Evolutionary conservation across 1,284 basidiomycete species (phyloP).

Genomic region (Phellopilus nigrolimitatus): DNA sequence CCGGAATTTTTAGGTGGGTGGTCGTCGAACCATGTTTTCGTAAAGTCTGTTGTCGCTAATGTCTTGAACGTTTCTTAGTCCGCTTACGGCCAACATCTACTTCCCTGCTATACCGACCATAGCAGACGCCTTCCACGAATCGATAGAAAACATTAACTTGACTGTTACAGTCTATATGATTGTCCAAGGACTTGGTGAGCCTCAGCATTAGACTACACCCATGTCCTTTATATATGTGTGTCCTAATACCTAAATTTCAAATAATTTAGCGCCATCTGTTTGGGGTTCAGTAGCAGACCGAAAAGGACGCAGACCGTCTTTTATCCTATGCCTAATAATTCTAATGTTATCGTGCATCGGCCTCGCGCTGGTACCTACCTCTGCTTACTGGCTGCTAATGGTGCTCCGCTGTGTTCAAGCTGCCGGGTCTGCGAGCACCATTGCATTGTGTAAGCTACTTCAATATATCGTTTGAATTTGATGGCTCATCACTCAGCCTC

Average conservation of each 20-base stretch:
- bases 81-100: slow-evolving; percentile 72
- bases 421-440: slow-evolving; percentile 40
- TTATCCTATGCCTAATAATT: slow-evolving; percentile 39
- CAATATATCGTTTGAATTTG: not conserved
- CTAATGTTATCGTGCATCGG: slow-evolving; percentile 40
- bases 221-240: not conserved
- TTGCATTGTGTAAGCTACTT: slow-evolving; percentile 34
- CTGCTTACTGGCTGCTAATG: slow-evolving; percentile 44
- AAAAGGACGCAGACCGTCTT: slow-evolving; percentile 42
- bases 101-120: slow-evolving; percentile 73
- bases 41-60: not conserved
- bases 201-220: no score
- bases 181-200: slow-evolving; percentile 64
- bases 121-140: slow-evolving; percentile 54
- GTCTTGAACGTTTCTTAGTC: slow-evolving; percentile 36
- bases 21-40: not conserved
- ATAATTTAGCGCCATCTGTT: slow-evolving; percentile 51
- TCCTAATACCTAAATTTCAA: slow-evolving; percentile 10
- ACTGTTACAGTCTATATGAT: slow-evolving; percentile 79
- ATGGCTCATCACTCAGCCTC: not conserved
- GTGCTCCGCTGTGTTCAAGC: slow-evolving; percentile 45
- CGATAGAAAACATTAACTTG: slow-evolving; percentile 66
- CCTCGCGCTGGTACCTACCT: slow-evolving; percentile 41
- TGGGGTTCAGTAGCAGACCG: slow-evolving; percentile 51
- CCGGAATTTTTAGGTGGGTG: slow-evolving; percentile 56